Evolutionary conservation across 495 filamentous ascomycete genomes (phyloP), one percentile per base, ranked within the genome.

Genomic region (Neurospora intermedia): DNA sequence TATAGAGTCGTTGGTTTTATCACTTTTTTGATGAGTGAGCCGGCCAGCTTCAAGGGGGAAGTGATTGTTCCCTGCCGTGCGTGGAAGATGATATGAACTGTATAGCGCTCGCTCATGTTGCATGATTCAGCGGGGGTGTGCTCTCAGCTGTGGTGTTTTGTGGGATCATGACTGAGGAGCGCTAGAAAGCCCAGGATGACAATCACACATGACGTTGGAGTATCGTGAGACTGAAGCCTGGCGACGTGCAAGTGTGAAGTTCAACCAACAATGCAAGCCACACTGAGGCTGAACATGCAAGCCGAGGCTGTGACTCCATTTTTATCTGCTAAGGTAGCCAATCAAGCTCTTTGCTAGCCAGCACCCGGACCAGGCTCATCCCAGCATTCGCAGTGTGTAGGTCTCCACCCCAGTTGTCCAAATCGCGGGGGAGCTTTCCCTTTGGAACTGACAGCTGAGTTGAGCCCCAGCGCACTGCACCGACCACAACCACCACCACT

Each of bases 371-470:
- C 54, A 35, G 54, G 54, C 54, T 62, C 23, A 62, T 62, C 54
- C 54, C 16, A 35, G 54, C 54, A 62, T 3, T 62, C 1, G 9
- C 13, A 35, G 39, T 8, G 2, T 1, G 6, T 39, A 39, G 7
- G 23, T 31, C 54, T 35, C 54, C 54, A 66, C 54, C 27, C 13
- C 13, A 38, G 54, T 31, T 62, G 54, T 62, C 23, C 72, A 73
- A 73, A 73, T 70, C 72, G 72, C 72, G 46, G 72, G 72, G 72
- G 72, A 71, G 72, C 72, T 73, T 71, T 66, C 54, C 54, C 15
- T 35, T 71, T 71, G 69, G 69, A 71, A 45, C 48, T 45, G 39
- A 31, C 23, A 54, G 38, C 40, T 43, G 27, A 18, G 40, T 41
- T 70, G 69, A 71, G 40, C 40, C 31, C 69, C 69, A 42, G 40